phyloP scores from a whole-genome alignment of 352 stramenopile genomes.

The Pythium myriotylum region DNA sequence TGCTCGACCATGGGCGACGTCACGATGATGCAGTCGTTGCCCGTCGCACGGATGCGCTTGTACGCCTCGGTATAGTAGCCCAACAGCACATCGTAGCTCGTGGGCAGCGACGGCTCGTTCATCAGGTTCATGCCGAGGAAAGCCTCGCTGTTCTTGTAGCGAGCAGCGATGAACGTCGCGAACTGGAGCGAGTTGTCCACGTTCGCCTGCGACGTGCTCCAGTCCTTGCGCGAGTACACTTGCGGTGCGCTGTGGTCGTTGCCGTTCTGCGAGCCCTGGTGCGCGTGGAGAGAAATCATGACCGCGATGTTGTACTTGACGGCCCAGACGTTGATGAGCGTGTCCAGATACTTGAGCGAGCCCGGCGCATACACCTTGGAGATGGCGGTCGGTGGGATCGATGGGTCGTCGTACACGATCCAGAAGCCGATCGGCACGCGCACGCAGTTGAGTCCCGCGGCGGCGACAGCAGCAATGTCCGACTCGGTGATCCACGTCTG shows the following conservation, averaged over 20 bases:
- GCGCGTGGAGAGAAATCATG: conserved; percentile 55
- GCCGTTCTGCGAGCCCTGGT: conserved; percentile 61
- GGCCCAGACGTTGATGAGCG: conserved; percentile 53
- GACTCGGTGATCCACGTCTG: conserved; percentile 51
- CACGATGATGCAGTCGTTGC: conserved; percentile 47
- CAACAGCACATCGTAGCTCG: conserved; percentile 25
- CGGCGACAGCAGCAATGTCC: conserved; percentile 47
- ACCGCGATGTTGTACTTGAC: conserved; percentile 57
- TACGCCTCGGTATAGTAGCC: conserved; percentile 54
- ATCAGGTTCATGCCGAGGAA: conserved; percentile 59
- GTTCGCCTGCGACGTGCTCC: conserved; percentile 35
- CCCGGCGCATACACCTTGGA: conserved; percentile 26
- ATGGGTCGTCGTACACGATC: conserved; percentile 40
- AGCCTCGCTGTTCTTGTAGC: conserved; percentile 45
- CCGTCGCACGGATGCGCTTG: conserved; percentile 34
- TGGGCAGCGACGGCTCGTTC: conserved; percentile 45
- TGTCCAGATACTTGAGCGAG: conserved; percentile 54
- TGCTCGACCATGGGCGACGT: conserved; percentile 42
- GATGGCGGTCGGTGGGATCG: background rate
- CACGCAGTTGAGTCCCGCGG: conserved; percentile 33
- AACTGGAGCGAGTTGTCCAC: conserved; percentile 43
- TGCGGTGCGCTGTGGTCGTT: conserved; percentile 48
- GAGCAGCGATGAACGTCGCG: conserved; percentile 37
- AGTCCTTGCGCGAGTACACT: conserved; percentile 13
- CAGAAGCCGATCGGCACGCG: conserved; percentile 53